A percentile compares a stretch with the other conserved stretches of the same genome.
Evolutionary conservation across 2,329 filamentous ascomycete genomes (phyloP).

Genomic region (Exserohilum rostratum): DNA sequence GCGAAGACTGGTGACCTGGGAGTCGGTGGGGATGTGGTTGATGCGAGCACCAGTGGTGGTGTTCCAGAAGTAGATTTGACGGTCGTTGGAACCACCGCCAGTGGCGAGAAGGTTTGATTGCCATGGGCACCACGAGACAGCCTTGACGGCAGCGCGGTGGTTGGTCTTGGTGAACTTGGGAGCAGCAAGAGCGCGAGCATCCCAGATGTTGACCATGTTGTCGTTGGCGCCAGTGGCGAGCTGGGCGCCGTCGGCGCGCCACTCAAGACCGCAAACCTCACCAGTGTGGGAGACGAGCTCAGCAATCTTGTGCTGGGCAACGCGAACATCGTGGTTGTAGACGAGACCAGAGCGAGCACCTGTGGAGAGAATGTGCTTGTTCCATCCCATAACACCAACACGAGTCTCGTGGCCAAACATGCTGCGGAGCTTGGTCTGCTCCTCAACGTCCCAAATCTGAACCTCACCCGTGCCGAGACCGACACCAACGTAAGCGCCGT

Average conservation of each 20-base stretch:
- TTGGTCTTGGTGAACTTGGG: slow-evolving; percentile 99
- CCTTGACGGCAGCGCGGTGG: slow-evolving; percentile 98
- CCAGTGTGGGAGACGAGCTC: slow-evolving; percentile 97
- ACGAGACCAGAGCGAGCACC: slow-evolving; percentile 93
- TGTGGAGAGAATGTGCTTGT: slow-evolving; percentile 95
- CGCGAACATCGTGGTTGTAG: slow-evolving; percentile 97
- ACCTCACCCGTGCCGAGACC: slow-evolving; percentile 95
- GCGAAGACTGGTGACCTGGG: slow-evolving; percentile 92
- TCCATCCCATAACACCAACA: slow-evolving; percentile 97
- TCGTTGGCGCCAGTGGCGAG: slow-evolving; percentile 98
- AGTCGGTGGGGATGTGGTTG: slow-evolving; percentile 99
- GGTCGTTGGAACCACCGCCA: slow-evolving; percentile 93
- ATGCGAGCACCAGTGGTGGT: slow-evolving; percentile 95
- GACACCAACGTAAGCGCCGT: slow-evolving; percentile 94
- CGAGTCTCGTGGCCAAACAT: slow-evolving; percentile 98
- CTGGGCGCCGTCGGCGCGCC: slow-evolving; percentile 94
- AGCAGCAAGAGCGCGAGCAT: slow-evolving; percentile 87
- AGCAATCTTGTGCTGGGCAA: slow-evolving; percentile 96
- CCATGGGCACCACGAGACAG: slow-evolving; percentile 98
- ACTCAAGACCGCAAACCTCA: slow-evolving; percentile 97
- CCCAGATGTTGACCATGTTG: slow-evolving; percentile 99
- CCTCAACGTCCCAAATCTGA: slow-evolving; percentile 98
- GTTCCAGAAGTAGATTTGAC: slow-evolving; percentile 99
- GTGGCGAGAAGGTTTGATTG: slow-evolving; percentile 96
- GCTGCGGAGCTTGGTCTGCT: slow-evolving; percentile 92